Evolutionary conservation across 2,329 filamentous ascomycete genomes (phyloP), one percentile per base, ranked within the genome.

Genomic region (Coniochaeta sp.): DNA sequence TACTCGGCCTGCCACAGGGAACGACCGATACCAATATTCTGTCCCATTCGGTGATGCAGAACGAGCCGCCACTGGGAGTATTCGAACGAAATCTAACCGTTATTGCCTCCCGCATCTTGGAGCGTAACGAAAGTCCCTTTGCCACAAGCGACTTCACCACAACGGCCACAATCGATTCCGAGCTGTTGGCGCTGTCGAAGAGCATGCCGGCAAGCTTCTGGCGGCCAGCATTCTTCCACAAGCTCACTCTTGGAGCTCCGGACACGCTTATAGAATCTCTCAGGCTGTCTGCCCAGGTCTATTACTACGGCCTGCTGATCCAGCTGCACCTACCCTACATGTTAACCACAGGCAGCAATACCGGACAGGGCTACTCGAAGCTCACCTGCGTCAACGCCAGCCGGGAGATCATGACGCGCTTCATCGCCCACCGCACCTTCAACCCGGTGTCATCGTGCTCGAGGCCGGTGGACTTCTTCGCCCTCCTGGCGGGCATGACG

Each of bases 391-490:
- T 66, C 10, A 68, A 64, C 28, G 65, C 68, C 4, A 60, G 58
- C 12, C 64, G 70, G 3, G 70, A 71, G 56, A 60, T 71, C 1
- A 48, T 72, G 3, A 53, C 54, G 6, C 65, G 66, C n/a, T 70
- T 67, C 48, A 58, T 68, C 51, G 51, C 59, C 3, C 59, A 63
- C 35, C 65, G 66, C 3, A 57, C 51, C 28, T 64, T 65, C 56
- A 62, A 65, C 30, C 56, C 53, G 0, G 52, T 61, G 9, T 53
- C 61, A 2, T 62, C 56, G 27, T 60, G 58, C 55, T 71, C 60
- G 45, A 62, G 65, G 1, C 52, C 58, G 1, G 56, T 66, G 12
- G 67, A 72, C 53, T 72, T 71, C 53, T 56, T 67, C 9, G 67
- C 67, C 1, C 60, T 72, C 6, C 55, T 67, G 55, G 68, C 69